Percentiles rank a stretch among this genome's conserved stretches.
Evolutionary conservation across 1,284 basidiomycete species (phyloP).

Genomic region (Ceratobasidium sp.): DNA sequence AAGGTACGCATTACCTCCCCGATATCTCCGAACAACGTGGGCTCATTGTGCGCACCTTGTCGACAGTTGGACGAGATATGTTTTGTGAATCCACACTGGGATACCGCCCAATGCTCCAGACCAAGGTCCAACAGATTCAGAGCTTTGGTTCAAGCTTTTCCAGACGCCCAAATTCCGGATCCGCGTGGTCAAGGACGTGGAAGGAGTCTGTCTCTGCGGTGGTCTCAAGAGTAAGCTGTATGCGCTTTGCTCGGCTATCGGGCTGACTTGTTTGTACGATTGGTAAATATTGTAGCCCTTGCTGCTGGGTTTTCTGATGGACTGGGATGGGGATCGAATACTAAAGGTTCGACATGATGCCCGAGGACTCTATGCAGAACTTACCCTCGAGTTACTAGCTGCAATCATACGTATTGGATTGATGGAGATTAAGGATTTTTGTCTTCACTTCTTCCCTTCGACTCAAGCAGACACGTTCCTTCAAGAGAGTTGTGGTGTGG

Average conservation of each 20-base stretch:
- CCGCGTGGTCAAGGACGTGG: slow-evolving; percentile 59
- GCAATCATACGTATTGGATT: slow-evolving; percentile 69
- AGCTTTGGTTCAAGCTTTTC: slow-evolving; percentile 61
- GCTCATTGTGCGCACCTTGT: neutral
- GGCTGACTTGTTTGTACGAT: neutral
- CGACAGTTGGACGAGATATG: slow-evolving; percentile 63
- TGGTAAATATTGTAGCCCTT: slow-evolving; percentile 60
- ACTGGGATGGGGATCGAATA: slow-evolving; percentile 62
- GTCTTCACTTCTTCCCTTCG: slow-evolving; percentile 68
- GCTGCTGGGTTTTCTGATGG: slow-evolving; percentile 63
- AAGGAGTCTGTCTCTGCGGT: slow-evolving; percentile 62
- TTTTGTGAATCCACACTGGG: slow-evolving; percentile 72
- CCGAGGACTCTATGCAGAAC: neutral
- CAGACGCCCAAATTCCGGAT: slow-evolving; percentile 60
- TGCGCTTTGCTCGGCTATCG: neutral
- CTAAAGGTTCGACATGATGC: slow-evolving; percentile 56
- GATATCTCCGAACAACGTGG: neutral
- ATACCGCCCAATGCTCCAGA: slow-evolving; percentile 53
- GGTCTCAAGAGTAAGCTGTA: slow-evolving; percentile 59
- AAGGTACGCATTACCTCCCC: slow-evolving; percentile 53
- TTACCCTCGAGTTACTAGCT: slow-evolving; percentile 25
- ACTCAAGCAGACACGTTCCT: slow-evolving; percentile 65
- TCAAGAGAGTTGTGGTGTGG: slow-evolving; percentile 68
- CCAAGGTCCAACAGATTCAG: slow-evolving; percentile 48
- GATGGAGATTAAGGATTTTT: slow-evolving; percentile 63